These are phyloP conservation scores for Astrothelium macrocarpum DNA, from an alignment of 495 filamentous ascomycete species.

Conservation along the genomic window DNA sequence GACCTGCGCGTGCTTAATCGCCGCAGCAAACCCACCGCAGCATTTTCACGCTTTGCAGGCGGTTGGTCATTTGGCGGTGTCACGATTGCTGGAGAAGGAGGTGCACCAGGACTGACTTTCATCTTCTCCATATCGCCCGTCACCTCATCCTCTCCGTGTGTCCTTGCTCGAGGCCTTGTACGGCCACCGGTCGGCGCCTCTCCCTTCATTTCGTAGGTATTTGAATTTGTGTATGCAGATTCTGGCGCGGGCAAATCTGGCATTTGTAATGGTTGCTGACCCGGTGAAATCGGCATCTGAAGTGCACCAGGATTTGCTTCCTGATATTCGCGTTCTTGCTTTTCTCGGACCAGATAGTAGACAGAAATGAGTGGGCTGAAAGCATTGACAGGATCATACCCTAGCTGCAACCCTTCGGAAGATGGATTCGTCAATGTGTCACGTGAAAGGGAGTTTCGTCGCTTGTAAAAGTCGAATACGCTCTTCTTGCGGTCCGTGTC, in stretches of 20 bases:
- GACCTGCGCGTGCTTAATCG: conserved; percentile 81
- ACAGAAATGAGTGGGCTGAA: conserved; percentile 88
- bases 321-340: conserved; percentile 68
- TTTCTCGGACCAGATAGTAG: conserved; percentile 93
- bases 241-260: conserved; percentile 72
- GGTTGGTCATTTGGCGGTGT: conserved; percentile 50
- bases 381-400: conserved; percentile 84
- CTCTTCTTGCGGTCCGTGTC: conserved; percentile 74
- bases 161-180: conserved; percentile 74
- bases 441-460: conserved; percentile 77
- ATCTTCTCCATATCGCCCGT: conserved; percentile 64
- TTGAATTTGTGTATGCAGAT: conserved; percentile 83
- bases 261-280: conserved; percentile 53
- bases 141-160: conserved; percentile 92
- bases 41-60: conserved; percentile 71
- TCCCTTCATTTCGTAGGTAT: conserved; percentile 70
- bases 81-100: conserved; percentile 47
- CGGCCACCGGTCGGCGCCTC: conserved; percentile 70
- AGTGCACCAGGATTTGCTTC: conserved; percentile 55
- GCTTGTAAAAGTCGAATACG: conserved; percentile 93
- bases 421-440: conserved; percentile 85
- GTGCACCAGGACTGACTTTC: conserved; percentile 46
- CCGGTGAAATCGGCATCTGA: conserved; percentile 43
- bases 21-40: conserved; percentile 75
- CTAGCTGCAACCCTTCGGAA: conserved; percentile 69